Conservation (phyloP, 2,329 filamentous ascomycete genomes). For the Pyricularia sp. region DNA sequence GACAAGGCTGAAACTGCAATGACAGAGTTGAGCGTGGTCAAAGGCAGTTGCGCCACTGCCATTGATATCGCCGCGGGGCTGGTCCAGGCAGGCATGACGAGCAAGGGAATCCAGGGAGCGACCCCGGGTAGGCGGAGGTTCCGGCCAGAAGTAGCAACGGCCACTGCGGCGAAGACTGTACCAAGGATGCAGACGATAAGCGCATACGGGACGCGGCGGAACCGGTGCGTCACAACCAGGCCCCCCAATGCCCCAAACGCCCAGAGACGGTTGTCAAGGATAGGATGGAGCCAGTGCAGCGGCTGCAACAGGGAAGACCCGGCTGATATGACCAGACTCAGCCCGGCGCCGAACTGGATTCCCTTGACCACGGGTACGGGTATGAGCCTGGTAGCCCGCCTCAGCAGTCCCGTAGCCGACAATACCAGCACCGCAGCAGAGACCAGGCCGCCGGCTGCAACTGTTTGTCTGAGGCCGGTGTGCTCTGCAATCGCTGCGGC, state of each 20-base stretch:
- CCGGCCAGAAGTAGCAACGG: constrained; percentile 18
- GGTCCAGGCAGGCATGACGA: constrained; percentile 30
- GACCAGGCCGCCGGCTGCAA: constrained; percentile 78
- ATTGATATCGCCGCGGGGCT: constrained; percentile 33
- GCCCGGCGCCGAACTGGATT: constrained; percentile 85
- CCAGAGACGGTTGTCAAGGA: constrained; percentile 73
- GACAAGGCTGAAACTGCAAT: constrained; percentile 76
- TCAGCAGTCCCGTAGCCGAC: constrained; percentile 69
- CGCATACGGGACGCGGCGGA: constrained; percentile 67
- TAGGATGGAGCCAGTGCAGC: constrained; percentile 53
- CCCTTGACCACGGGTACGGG: constrained; percentile 87
- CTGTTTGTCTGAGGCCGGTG: constrained; percentile 59
- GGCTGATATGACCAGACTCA: constrained; percentile 73
- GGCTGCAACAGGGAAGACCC: constrained; percentile 58
- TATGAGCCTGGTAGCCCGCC: constrained; percentile 62
- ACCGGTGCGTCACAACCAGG: constrained; percentile 57
- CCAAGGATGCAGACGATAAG: constrained; percentile 62
- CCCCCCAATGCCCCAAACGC: constrained; percentile 62
- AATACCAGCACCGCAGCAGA: constrained; percentile 64
- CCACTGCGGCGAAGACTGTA: constrained; percentile 42
- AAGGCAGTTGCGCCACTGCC: constrained; percentile 80
- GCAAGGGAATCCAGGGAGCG: constrained; percentile 50
- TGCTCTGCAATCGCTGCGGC: constrained; percentile 71
- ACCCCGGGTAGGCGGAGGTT: constrained; percentile 36
- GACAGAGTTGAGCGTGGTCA: constrained; percentile 88